Evolutionary conservation across 352 stramenopile species (phyloP), one percentile per base, ranked within the genome.

Genomic region (Phytophthora syringae): DNA sequence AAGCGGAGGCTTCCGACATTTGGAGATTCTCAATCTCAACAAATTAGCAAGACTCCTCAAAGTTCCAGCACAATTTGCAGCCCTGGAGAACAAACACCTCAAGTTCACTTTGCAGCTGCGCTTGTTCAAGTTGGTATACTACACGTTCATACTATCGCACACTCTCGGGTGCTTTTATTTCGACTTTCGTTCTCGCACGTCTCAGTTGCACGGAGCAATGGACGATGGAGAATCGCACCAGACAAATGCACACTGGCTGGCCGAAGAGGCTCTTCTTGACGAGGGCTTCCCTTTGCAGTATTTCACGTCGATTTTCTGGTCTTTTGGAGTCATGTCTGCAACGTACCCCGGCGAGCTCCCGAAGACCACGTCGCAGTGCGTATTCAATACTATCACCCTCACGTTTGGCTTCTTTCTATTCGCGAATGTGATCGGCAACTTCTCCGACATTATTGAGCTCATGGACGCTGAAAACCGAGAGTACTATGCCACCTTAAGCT

Each of bases 71-170:
- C 81, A 88, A 25, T 76, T 92, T 36, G 49, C 42, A 2, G 79
- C 70, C 5, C 63, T 89, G 12, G 81, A 90, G 49, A 88, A 80
- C 56, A 81, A 84, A 27, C 84, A 89, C 39, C 59, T 89, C 18
- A 90, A 86, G 54, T 76, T 74, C 34, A 90, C 80, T 1, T 43
- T 81, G 1, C 73, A 92, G n/a, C 50, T 92, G 0, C 77, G 83
- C 2, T 27, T 92, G 18, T 85, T 89, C 68, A 92, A 89, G 65
- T 50, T 92, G n/a, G 67, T 92, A 13, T 92, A 90, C 59, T 92
- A 88, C 63, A 87, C 80, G 0, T 90, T 89, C 36, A 52, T 92
- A 22, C 63, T 90, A 1, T 77, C 76, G 2, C 83, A 92, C 47
- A 69, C 76, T 0, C 74, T 88, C 6, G 83, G 77, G 5, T 86